phyloP scores from a whole-genome alignment of 345 rosid genomes.

The Melaleuca alternifolia region DNA sequence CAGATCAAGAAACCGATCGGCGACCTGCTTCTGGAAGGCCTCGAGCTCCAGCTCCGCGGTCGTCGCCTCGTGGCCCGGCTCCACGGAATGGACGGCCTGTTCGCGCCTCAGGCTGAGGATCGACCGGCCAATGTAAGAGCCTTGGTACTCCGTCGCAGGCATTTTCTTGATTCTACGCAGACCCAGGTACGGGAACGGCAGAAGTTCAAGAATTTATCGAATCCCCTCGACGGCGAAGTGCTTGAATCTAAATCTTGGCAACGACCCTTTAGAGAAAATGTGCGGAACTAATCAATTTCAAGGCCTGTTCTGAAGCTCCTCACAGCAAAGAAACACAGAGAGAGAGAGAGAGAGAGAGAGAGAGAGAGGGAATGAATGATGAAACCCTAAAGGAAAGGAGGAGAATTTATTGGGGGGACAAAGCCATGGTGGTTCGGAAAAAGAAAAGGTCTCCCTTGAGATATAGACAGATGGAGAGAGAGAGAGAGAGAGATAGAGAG shows the following conservation, averaged over 20 bases:
- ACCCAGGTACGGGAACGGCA: neutral
- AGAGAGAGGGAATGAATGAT: neutral
- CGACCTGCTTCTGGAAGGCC: conserved; percentile 50
- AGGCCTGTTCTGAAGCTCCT: neutral
- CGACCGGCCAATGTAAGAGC: conserved; percentile 24
- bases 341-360: neutral
- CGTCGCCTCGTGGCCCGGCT: conserved; percentile 10
- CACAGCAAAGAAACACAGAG: neutral
- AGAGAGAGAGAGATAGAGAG: neutral
- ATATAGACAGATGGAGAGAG: neutral
- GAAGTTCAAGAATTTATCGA: neutral
- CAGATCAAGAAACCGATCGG: conserved; percentile 43
- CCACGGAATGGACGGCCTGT: conserved; percentile 33
- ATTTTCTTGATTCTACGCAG: neutral
- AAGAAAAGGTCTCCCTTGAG: neutral
- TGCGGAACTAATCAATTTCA: neutral
- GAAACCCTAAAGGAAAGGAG: neutral
- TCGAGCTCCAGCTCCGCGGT: conserved; percentile 41
- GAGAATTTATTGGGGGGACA: neutral
- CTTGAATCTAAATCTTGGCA: neutral
- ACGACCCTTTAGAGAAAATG: neutral
- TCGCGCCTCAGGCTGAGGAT: conserved; percentile 30
- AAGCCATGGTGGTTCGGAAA: neutral
- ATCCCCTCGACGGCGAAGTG: neutral
- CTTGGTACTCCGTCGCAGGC: conserved; percentile 10